Evolutionary conservation across 2,329 filamentous ascomycete species (phyloP), one percentile per base, ranked within the genome.

Genomic region (Diaporthe humulicola): DNA sequence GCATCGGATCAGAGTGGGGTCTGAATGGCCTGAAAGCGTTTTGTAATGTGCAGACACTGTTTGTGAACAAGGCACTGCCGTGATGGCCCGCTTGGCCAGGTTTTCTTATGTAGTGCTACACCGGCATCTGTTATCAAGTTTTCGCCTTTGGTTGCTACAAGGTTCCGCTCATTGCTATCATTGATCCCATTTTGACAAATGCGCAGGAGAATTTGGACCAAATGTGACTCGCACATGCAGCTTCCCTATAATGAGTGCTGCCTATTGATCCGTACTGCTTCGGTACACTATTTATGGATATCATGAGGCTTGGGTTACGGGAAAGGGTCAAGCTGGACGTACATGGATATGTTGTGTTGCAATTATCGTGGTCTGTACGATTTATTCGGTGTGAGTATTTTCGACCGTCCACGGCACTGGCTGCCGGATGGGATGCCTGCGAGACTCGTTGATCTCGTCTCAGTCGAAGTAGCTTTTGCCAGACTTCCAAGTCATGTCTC

Each of bases 1-100:
- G 71, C 4, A 69, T 73, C 4, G 71, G 58, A 8, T 48, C 22
- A 7, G 71, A 73, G n/a, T 70, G 50, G 33, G 67, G 67, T 15
- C 8, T 70, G 4, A 56, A 40, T 17, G 50, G 67, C 7, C 50
- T 70, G 15, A 70, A 57, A 19, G 40, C 60, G 2, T 66, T 50
- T 17, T 66, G 60, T 28, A 66, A 66, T 22, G 60, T 50, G 25
- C 40, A 66, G 14, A 66, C 60, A 9, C 30, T 57, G 4, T 33
- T 3, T 14, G 54, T 57, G 54, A 57, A n/a, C 10, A 36, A 36
- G 54, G 6, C 3, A n/a, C 17, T 12, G 54, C 28, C 54, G 8
- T 36, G 54, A 57, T 22, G 4, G 28, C 3, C 54, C 9, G 10
- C 8, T 36, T 57, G 54, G 12, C 7, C 48, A 52, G 1, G n/a